These are phyloP conservation scores for Candida tunisiensis DNA, from an alignment of 1,139 yeast species.

Conservation along the genomic window DNA sequence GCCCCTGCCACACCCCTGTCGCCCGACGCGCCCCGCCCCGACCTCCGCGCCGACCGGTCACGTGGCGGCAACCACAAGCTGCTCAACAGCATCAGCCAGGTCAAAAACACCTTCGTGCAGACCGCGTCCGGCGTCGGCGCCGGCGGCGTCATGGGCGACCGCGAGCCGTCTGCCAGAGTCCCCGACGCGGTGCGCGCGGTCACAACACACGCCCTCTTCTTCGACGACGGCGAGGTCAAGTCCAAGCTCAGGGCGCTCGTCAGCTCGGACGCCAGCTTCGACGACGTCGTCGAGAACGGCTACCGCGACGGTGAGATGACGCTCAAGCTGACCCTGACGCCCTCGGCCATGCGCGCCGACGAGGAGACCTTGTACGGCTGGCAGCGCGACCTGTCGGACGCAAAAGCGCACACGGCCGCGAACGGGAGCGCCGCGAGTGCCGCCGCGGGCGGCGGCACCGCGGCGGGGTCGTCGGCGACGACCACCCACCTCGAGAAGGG, in stretches of 20 bases:
- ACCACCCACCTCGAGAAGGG: conserved; percentile 8
- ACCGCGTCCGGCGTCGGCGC: too few species aligned
- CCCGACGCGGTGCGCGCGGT: too few species aligned
- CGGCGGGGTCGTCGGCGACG: too few species aligned
- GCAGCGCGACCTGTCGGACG: conserved; percentile 12
- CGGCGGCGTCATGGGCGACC: too few species aligned
- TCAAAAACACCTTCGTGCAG: too few species aligned
- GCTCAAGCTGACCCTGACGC: conserved; percentile 15
- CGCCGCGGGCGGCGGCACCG: too few species aligned
- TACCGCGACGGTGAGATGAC: conserved; percentile 17
- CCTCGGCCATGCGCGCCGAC: conserved; percentile 16
- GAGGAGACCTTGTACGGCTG: conserved; percentile 16
- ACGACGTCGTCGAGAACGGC: conserved; percentile 15
- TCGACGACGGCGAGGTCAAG: conserved; percentile 9
- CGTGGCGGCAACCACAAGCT: too few species aligned
- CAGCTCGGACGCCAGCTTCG: conserved; percentile 9
- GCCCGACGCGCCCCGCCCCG: too few species aligned
- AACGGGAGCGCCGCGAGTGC: neutral
- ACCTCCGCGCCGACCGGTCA: too few species aligned
- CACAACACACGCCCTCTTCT: conserved; percentile 8
- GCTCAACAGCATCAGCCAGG: too few species aligned
- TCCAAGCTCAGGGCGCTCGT: conserved; percentile 9
- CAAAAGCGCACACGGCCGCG: conserved; percentile 5
- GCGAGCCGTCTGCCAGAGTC: too few species aligned
- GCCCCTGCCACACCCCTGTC: too few species aligned